Evolutionary conservation across 2,329 filamentous ascomycete genomes (phyloP), one percentile per base, ranked within the genome.

Genomic region (Pezizomycotina sp.): DNA sequence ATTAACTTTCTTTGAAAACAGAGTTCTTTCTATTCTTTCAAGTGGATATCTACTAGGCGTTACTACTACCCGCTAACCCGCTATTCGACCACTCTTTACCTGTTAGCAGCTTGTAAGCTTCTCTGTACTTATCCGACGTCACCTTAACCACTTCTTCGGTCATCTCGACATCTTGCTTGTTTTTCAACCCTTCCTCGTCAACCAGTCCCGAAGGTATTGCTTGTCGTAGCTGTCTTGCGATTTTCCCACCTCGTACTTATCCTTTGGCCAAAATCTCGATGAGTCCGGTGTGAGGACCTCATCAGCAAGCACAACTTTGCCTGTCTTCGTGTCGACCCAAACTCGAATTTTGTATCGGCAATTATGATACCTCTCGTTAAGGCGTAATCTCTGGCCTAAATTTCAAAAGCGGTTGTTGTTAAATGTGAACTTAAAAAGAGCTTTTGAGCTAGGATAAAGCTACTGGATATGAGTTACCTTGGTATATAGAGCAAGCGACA

Each of bases 161-260:
- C 63, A 92, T 75, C 34, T 59, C 60, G 10, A 89, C 76, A 2
- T 69, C 75, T 16, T 74, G 64, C 58, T 78, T 77, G 1, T 76
- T 77, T 61, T 83, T 82, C 38, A 91, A 57, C 1, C 77, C 78
- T 39, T 77, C 64, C 30, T 56, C 59, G 73, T 76, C 51, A 93
- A 58, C 79, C 82, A 93, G 59, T 93, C 75, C 22, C 84, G 65
- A 48, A 92, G 57, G 52, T 68, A 75, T 60, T 84, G 77, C 65
- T 93, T 93, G 56, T 93, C 84, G 49, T 86, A 89, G 58, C 79
- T 89, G 36, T 76, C 68, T 62, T 91, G 82, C 38, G 77, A 67
- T 44, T 65, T 65, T 2, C 84, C 83, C 12, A 78, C 58, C 53
- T 73, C 66, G 54, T 86, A 91, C 28, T 65, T 65, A 27, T 72